A percentile compares a stretch with the other conserved stretches of the same genome.
Conservation (phyloP, 805 yeast species). For the Saccharomycopsis schoenii region DNA sequence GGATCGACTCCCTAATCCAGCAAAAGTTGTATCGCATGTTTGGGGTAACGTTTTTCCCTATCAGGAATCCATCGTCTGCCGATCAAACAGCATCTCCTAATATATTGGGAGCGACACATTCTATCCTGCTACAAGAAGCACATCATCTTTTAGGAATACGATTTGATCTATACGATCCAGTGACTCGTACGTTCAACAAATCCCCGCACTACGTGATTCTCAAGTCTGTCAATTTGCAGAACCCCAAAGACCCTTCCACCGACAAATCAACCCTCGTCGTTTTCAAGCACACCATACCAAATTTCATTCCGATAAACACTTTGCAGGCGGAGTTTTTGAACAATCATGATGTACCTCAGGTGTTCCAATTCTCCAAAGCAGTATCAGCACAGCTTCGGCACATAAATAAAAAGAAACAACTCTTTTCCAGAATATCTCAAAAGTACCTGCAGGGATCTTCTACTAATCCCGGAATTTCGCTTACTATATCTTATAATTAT, state of each 20-base stretch:
- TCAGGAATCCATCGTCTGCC: constrained; percentile 1
- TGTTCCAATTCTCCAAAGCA: constrained; percentile 5
- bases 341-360: background rate
- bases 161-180: constrained; percentile 7
- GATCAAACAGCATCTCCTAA: background rate
- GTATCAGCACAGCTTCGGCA: constrained; percentile 1
- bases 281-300: constrained; percentile 14
- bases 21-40: constrained; percentile 9
- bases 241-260: background rate
- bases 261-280: background rate
- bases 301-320: constrained; percentile 4
- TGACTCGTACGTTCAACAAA: background rate
- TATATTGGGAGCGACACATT: background rate
- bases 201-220: constrained; percentile 13
- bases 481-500: background rate
- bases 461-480: background rate
- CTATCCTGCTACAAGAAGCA: no score
- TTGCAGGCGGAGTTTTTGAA: constrained; percentile 2
- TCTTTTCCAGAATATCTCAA: background rate
- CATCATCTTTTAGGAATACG: constrained; percentile 9
- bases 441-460: background rate
- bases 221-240: background rate
- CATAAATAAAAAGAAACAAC: background rate
- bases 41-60: constrained; percentile 12
- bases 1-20: background rate